These are phyloP conservation scores for Xylaria scruposa DNA, from an alignment of 495 filamentous ascomycete genomes.

Conservation along the genomic window DNA sequence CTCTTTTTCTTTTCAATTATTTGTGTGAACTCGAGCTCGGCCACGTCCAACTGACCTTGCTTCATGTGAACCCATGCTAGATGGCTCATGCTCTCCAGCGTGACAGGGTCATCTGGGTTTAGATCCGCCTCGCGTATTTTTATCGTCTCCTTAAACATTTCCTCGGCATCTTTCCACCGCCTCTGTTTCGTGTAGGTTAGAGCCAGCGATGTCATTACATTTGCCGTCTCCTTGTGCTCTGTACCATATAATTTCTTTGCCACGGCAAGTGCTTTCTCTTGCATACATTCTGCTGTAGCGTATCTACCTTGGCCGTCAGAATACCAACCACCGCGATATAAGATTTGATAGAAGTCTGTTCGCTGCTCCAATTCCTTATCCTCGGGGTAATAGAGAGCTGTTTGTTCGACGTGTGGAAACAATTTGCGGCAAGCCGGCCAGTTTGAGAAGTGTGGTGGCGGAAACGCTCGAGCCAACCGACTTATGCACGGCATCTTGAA, in stretches of 20 bases:
- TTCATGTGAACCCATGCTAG: background rate
- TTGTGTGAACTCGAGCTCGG: background rate
- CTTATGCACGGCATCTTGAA: constrained; percentile 45
- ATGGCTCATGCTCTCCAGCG: background rate
- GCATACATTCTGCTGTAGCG: constrained; percentile 12
- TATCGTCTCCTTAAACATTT: background rate
- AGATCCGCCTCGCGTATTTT: background rate
- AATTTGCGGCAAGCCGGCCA: constrained; percentile 35
- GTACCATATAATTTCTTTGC: background rate
- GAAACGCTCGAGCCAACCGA: constrained; percentile 44
- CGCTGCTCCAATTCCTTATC: background rate
- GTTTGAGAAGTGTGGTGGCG: constrained; percentile 37
- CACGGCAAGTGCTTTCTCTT: background rate
- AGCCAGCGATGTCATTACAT: background rate
- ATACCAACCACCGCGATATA: constrained; percentile 8
- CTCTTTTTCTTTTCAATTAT: background rate
- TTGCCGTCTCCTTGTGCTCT: background rate
- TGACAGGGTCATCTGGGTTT: background rate
- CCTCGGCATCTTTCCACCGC: constrained; percentile 28
- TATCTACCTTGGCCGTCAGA: constrained; percentile 4
- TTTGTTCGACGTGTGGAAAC: constrained; percentile 11
- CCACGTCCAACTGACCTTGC: background rate
- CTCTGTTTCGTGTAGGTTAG: rapidly evolving
- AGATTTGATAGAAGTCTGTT: background rate
- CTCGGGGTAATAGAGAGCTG: background rate